Conservation (phyloP, 345 rosid genomes). For the Erysimum cheiranthoides region DNA sequence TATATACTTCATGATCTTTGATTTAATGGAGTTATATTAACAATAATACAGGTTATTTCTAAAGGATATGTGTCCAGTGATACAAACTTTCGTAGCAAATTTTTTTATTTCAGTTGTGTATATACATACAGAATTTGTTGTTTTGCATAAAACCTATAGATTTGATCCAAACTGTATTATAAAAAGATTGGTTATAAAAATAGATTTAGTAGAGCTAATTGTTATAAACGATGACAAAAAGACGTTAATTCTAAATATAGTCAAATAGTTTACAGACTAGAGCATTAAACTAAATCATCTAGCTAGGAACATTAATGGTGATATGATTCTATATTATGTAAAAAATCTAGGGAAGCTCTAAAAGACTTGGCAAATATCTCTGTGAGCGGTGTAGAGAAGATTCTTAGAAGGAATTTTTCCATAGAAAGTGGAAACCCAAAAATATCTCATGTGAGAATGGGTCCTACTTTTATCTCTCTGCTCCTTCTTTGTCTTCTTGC, state of each 20-base stretch:
- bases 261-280: not conserved
- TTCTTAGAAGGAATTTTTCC: slow-evolving; percentile 17
- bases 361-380: slow-evolving; percentile 1
- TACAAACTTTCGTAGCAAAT: not conserved
- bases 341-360: not conserved
- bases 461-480: slow-evolving; percentile 2
- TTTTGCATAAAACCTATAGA: not conserved
- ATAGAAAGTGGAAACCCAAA: slow-evolving; percentile 14
- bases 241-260: not conserved
- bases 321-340: not conserved
- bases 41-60: too few species aligned
- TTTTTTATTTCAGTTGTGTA: not conserved
- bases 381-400: not conserved
- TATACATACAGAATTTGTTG: not conserved
- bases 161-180: not conserved
- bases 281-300: not conserved
- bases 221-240: not conserved
- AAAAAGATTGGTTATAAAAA: not conserved
- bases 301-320: not conserved
- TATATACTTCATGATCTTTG: not conserved
- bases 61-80: too few species aligned
- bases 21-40: too few species aligned
- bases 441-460: slow-evolving; percentile 36
- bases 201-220: not conserved
- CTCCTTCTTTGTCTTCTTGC: slow-evolving; percentile 14